A percentile compares a stretch with the other conserved stretches of the same genome.
phyloP scores from a whole-genome alignment of 2,329 filamentous ascomycete species.

The Thielaviopsis cerberus region DNA sequence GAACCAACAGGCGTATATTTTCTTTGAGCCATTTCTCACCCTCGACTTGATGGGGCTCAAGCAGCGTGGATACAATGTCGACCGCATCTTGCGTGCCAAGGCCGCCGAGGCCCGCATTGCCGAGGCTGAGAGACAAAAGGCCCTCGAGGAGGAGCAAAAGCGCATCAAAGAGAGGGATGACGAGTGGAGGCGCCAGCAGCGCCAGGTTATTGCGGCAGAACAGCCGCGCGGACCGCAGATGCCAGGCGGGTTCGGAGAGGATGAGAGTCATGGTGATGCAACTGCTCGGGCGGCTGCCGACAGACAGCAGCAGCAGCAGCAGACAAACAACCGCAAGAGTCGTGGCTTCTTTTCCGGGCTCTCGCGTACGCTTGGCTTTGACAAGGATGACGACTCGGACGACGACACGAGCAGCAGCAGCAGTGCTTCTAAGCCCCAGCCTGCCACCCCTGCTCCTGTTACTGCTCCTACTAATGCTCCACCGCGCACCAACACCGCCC shows the following conservation, averaged over 20 bases:
- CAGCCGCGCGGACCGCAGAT: constrained; percentile 20
- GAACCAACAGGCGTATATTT: constrained; percentile 73
- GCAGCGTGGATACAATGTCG: constrained; percentile 85
- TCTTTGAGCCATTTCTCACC: constrained; percentile 78
- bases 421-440: not conserved
- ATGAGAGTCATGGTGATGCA: not conserved
- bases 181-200: constrained; percentile 26
- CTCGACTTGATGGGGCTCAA: constrained; percentile 67
- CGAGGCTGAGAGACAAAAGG: constrained; percentile 60
- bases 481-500: constrained; percentile 1
- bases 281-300: not conserved
- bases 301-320: constrained; percentile 9
- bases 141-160: constrained; percentile 53
- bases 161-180: constrained; percentile 39
- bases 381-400: constrained; percentile 27
- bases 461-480: not conserved
- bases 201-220: constrained; percentile 8
- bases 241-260: constrained; percentile 9
- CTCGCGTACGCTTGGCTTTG: constrained; percentile 49
- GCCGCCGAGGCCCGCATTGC: constrained; percentile 74
- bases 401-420: constrained; percentile 13
- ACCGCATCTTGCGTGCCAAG: constrained; percentile 76
- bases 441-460: too few relatives aligned
- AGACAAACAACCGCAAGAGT: constrained; percentile 24
- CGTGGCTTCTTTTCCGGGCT: constrained; percentile 51